A percentile compares a stretch with the other conserved stretches of the same genome.
These are phyloP conservation scores for Ogataea parapolymorpha DNA, from an alignment of 805 yeast species.

Conservation along the genomic window DNA sequence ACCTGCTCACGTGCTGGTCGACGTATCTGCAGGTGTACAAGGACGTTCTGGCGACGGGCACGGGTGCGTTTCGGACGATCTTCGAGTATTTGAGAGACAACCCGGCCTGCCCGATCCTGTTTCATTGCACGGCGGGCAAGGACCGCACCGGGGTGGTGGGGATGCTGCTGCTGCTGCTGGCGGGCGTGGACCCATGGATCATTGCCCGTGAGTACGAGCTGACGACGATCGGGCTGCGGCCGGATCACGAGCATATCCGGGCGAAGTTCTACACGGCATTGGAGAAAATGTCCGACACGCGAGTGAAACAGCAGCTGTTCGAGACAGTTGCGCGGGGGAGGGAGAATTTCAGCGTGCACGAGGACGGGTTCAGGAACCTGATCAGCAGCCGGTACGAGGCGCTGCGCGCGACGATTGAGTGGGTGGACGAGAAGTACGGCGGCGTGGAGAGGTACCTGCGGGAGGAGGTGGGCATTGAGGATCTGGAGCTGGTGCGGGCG, in stretches of 20 bases:
- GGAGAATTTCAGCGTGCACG: conserved; percentile 39
- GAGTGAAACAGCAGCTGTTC: conserved; percentile 22
- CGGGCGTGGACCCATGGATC: conserved; percentile 63
- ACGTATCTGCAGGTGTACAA: conserved; percentile 64
- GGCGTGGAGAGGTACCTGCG: conserved; percentile 46
- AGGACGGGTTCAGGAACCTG: conserved; percentile 57
- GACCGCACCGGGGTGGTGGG: conserved; percentile 78
- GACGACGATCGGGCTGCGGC: conserved; percentile 60
- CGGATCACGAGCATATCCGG: conserved; percentile 42
- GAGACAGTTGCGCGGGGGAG: conserved; percentile 36
- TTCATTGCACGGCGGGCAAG: conserved; percentile 85
- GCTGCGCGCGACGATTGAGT: conserved; percentile 61
- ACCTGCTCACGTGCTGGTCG: conserved; percentile 54
- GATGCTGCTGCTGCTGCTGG: conserved; percentile 59
- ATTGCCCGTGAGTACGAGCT: conserved; percentile 76
- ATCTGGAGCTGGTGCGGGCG: conserved; percentile 38
- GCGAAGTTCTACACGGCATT: conserved; percentile 35
- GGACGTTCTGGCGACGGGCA: conserved; percentile 52
- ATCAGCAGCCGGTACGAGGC: conserved; percentile 65
- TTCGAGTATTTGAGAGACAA: conserved; percentile 55
- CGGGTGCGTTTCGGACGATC: conserved; percentile 44
- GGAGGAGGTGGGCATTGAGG: conserved; percentile 42
- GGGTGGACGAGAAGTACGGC: conserved; percentile 50
- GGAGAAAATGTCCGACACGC: conserved; percentile 19
- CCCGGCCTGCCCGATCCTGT: conserved; percentile 49